Percentiles rank a stretch among this genome's conserved stretches.
Conservation (phyloP, 2,329 filamentous ascomycete genomes). For the Trichoderma sp. region DNA sequence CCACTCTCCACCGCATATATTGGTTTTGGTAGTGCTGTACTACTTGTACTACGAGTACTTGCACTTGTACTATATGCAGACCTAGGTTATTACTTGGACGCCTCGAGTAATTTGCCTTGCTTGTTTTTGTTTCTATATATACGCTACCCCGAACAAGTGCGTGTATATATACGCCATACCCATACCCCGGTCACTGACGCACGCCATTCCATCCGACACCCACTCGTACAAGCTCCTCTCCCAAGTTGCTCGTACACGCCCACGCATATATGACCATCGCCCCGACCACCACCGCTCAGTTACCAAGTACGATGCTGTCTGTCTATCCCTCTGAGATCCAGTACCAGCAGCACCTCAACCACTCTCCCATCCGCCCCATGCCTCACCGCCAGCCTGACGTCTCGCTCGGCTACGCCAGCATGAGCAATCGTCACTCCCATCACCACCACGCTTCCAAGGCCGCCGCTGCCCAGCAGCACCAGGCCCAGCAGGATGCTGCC, state of each 20-base stretch:
- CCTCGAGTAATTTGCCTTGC: neutral
- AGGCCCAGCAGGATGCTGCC: slow-evolving; percentile 37
- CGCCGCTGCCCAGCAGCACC: slow-evolving; percentile 25
- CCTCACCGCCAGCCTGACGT: slow-evolving; percentile 29
- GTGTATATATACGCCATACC: slow-evolving; percentile 6
- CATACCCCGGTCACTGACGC: slow-evolving; percentile 12
- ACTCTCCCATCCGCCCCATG: slow-evolving; percentile 24
- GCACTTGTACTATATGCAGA: neutral
- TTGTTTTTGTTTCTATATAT: slow-evolving; percentile 6
- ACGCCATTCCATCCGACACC: neutral
- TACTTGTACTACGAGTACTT: neutral
- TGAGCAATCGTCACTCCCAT: slow-evolving; percentile 16
- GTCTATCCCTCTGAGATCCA: slow-evolving; percentile 25
- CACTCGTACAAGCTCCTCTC: neutral
- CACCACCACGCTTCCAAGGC: slow-evolving; percentile 28
- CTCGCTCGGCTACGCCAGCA: slow-evolving; percentile 21
- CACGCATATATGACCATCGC: slow-evolving; percentile 25
- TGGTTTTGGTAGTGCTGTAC: neutral
- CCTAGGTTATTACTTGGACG: slow-evolving; percentile 8
- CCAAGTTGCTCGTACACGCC: neutral
- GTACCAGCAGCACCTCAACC: slow-evolving; percentile 20
- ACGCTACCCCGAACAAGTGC: neutral
- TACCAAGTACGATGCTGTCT: slow-evolving; percentile 28
- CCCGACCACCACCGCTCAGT: neutral
- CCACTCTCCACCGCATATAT: slow-evolving; percentile 19